These are phyloP conservation scores for Colletotrichum sp. DNA, from an alignment of 2,329 filamentous ascomycete species.

Conservation along the genomic window DNA sequence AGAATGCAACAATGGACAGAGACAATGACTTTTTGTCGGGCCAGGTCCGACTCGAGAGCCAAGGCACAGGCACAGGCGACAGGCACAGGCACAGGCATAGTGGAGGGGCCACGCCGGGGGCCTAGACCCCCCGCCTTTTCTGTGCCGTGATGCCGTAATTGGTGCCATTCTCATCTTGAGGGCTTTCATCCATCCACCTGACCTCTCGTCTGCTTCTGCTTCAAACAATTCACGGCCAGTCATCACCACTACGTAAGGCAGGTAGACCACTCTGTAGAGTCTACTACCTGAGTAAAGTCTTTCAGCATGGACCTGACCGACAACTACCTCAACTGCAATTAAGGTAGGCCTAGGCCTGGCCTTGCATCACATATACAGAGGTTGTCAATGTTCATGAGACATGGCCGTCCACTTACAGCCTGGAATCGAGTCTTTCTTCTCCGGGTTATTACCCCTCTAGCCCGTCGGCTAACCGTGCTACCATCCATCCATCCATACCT, in stretches of 20 bases:
- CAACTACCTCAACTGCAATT: background rate
- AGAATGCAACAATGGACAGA: background rate
- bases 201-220: background rate
- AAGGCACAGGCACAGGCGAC: background rate
- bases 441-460: background rate
- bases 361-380: background rate
- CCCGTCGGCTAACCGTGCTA: background rate
- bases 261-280: background rate
- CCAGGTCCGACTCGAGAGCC: background rate
- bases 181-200: background rate
- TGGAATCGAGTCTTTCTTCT: background rate
- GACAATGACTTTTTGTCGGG: background rate
- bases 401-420: background rate
- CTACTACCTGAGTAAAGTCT: background rate
- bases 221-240: background rate
- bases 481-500: background rate
- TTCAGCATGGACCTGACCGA: background rate
- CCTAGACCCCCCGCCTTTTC: slow-evolving; percentile 10
- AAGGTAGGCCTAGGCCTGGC: background rate
- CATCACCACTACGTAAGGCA: background rate
- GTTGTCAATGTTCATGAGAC: background rate
- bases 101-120: background rate
- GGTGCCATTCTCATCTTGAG: background rate
- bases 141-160: slow-evolving; percentile 18
- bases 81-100: background rate